phyloP scores from a whole-genome alignment of 495 filamentous ascomycete species.

The Talaromyces borbonicus region DNA sequence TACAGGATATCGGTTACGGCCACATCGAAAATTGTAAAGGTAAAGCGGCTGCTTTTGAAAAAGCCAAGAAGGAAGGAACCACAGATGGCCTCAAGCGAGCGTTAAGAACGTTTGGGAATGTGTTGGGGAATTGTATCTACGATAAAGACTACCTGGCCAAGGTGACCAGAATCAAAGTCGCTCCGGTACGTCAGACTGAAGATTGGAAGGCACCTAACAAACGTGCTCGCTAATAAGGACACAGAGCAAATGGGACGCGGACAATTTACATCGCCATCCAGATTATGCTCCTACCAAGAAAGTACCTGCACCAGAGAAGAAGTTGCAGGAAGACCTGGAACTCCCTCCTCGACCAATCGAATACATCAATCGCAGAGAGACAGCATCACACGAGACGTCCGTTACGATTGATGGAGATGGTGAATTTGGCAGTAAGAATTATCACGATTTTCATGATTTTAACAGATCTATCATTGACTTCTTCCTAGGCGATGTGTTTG shows the following conservation, averaged over 20 bases:
- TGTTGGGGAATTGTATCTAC: slow-evolving; percentile 94
- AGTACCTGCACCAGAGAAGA: slow-evolving; percentile 36
- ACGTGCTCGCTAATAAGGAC: not conserved
- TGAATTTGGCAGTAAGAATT: slow-evolving; percentile 60
- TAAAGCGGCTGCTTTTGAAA: slow-evolving; percentile 91
- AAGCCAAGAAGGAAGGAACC: slow-evolving; percentile 95
- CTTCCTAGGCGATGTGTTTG: slow-evolving; percentile 48
- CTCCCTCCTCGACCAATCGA: slow-evolving; percentile 25
- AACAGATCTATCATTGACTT: slow-evolving; percentile 15
- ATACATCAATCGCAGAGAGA: slow-evolving; percentile 9
- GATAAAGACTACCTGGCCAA: slow-evolving; percentile 86
- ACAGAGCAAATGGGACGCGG: slow-evolving; percentile 59
- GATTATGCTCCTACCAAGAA: slow-evolving; percentile 59
- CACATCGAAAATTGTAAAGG: slow-evolving; percentile 91
- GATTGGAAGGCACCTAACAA: not conserved
- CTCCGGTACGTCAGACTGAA: slow-evolving; percentile 36
- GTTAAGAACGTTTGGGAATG: slow-evolving; percentile 86
- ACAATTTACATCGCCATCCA: slow-evolving; percentile 69
- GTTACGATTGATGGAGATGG: slow-evolving; percentile 27
- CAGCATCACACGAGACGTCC: not conserved
- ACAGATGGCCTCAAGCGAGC: slow-evolving; percentile 90
- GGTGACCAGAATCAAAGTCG: slow-evolving; percentile 71
- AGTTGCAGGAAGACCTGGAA: slow-evolving; percentile 25
- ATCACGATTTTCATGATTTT: not conserved
- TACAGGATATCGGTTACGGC: slow-evolving; percentile 87